Conservation (phyloP, 2,329 filamentous ascomycete genomes). For the Aspergillus brasiliensis region DNA sequence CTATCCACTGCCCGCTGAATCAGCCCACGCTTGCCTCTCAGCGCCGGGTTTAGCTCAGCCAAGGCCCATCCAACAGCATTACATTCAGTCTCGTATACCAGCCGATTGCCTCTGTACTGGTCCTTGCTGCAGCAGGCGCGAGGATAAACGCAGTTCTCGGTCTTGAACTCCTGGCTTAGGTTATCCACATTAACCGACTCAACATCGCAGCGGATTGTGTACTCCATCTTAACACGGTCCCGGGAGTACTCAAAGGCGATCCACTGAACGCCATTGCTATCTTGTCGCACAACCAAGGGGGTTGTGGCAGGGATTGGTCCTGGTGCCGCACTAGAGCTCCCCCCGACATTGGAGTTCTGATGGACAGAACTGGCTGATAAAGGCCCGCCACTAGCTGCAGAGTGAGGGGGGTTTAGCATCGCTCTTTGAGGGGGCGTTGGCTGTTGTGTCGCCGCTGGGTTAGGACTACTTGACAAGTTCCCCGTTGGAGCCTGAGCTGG, state of each 20-base stretch:
- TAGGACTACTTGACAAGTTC: constrained; percentile 69
- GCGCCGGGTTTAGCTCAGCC: constrained; percentile 85
- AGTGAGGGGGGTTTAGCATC: constrained; percentile 38
- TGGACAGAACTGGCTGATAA: constrained; percentile 35
- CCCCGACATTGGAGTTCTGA: constrained; percentile 52
- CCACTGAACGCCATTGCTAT: constrained; percentile 97
- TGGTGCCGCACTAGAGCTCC: constrained; percentile 88
- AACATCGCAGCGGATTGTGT: constrained; percentile 96
- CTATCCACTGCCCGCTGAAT: constrained; percentile 98
- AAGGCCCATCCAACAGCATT: constrained; percentile 99
- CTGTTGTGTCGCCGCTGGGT: constrained; percentile 48
- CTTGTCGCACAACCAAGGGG: constrained; percentile 88
- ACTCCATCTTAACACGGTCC: constrained; percentile 98
- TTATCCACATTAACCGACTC: constrained; percentile 93
- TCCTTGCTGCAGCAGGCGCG: constrained; percentile 93
- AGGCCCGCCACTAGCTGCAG: constrained; percentile 59
- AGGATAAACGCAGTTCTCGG: constrained; percentile 97
- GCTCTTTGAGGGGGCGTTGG: constrained; percentile 37
- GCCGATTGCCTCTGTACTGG: constrained; percentile 90
- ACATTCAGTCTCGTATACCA: constrained; percentile 97
- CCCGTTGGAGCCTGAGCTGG: constrained; percentile 49
- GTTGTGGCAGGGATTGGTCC: constrained; percentile 97
- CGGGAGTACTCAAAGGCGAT: constrained; percentile 98
- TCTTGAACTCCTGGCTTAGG: constrained; percentile 86
- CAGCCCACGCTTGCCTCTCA: constrained; percentile 89